Evolutionary conservation across 2,329 filamentous ascomycete species (phyloP), one percentile per base, ranked within the genome.

Genomic region (Pseudogymnoascus pannorum): DNA sequence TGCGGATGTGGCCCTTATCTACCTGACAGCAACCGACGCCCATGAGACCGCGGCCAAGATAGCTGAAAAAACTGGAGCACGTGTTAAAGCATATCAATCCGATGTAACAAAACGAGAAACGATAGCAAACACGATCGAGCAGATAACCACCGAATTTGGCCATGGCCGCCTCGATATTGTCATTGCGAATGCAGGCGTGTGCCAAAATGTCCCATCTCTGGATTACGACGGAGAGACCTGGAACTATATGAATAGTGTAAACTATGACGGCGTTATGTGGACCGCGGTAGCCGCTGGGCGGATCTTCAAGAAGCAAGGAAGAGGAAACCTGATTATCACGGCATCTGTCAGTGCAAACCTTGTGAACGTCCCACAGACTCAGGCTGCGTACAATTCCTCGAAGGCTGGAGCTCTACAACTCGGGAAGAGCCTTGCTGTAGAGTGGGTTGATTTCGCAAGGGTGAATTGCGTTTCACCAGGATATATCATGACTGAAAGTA

Each of bases 341-440:
- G 76, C 71, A 3, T 75, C 67, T 26, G 73, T 76, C 16, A 76
- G 75, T 18, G 73, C 73, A 0, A 71, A 74, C 14, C 69, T 79
- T 14, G 74, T 76, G 36, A 76, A 76, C 54, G 65, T 76, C 26
- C 75, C 74, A 3, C 74, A 75, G 68, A 77, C 70, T 65, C 74
- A 70, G 70, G 76, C 68, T 60, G 75, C 74, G 2, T 78, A 77
- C 61, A 78, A 78, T 61, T 72, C 76, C 4, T 74, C 72, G 60
- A 78, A 78, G 62, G 76, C 75, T 0, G 77, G 72, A 0, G 73
- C 75, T 0, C 69, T 76, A 1, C 76, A 76, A 42, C 66, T 78
- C 5, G 70, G 72, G 12, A 75, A 75, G 66, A 74, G 70, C 44
- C 65, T 78, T 6, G 72, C 75, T 1, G 76, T 78, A 3, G 77